Percentiles rank a stretch among this genome's conserved stretches.
phyloP scores from a whole-genome alignment of 768 basidiomycete genomes.

The Leucocoprinus birnbaumii region DNA sequence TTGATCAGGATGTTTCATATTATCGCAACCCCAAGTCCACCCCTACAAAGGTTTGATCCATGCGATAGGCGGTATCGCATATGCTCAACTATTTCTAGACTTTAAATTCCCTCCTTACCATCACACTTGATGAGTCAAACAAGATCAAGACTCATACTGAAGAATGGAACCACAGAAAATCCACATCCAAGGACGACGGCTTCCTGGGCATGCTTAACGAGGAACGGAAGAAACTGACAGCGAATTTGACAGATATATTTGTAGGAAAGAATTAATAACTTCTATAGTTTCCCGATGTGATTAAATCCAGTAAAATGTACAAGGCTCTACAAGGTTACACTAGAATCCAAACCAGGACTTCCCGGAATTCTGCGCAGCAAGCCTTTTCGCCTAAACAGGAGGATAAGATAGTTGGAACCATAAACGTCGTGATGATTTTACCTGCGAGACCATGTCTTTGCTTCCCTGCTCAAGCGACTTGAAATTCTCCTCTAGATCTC shows the following conservation, averaged over 20 bases:
- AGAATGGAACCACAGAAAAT: conserved; percentile 42
- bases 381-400: conserved; percentile 49
- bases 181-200: conserved; percentile 34
- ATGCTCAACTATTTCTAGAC: conserved; percentile 18
- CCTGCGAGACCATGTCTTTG: conserved; percentile 63
- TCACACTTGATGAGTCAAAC: conserved; percentile 33
- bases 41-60: conserved; percentile 36
- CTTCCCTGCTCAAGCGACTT: conserved; percentile 65
- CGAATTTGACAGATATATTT: conserved; percentile 29
- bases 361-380: conserved; percentile 60
- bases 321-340: too few relatives aligned
- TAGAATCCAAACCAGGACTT: conserved; percentile 67
- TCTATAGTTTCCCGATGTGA: too few relatives aligned
- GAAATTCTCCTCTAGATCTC: conserved; percentile 59
- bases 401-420: neutral
- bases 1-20: conserved; percentile 47
- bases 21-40: conserved; percentile 33
- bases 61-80: neutral
- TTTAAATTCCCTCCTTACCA: conserved; percentile 39
- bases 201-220: conserved; percentile 44
- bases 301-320: too few relatives aligned
- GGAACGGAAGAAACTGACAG: conserved; percentile 39
- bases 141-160: conserved; percentile 37
- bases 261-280: conserved; percentile 18
- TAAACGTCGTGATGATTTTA: conserved; percentile 16